phyloP scores from a whole-genome alignment of 495 filamentous ascomycete genomes.

The Parathielavia hyrcaniae region DNA sequence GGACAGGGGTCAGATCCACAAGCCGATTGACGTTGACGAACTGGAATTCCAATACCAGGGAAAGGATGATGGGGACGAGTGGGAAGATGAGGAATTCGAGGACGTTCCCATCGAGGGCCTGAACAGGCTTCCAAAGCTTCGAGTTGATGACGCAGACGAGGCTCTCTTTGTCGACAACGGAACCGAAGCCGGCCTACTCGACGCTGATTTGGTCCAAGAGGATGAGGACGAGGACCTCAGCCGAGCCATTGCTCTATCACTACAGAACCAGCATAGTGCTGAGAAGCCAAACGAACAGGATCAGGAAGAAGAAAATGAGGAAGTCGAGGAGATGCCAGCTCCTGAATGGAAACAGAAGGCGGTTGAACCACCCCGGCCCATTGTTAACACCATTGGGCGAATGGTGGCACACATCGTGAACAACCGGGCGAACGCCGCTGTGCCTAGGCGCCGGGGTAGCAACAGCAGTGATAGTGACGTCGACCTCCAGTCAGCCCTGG shows the following conservation, averaged over 20 bases:
- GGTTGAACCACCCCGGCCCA: conserved; percentile 48
- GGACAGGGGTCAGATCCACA: conserved; percentile 62
- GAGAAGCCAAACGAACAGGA: conserved; percentile 17
- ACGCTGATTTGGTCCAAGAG: conserved; percentile 34
- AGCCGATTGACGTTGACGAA: conserved; percentile 85
- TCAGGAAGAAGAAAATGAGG: conserved; percentile 56
- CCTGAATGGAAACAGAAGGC: conserved; percentile 52
- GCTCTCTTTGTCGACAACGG: conserved; percentile 58
- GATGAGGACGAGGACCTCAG: conserved; percentile 75
- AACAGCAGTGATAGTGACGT: conserved; percentile 56
- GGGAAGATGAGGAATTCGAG: conserved; percentile 75
- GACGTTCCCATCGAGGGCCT: conserved; percentile 93
- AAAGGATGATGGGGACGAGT: conserved; percentile 58
- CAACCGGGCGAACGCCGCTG: conserved; percentile 51
- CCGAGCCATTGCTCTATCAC: conserved; percentile 76
- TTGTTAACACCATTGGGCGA: conserved; percentile 46
- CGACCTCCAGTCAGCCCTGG: conserved; percentile 56
- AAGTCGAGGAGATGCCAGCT: conserved; percentile 52
- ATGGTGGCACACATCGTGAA: conserved; percentile 60
- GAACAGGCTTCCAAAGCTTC: conserved; percentile 71
- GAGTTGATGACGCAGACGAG: conserved; percentile 39
- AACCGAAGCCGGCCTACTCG: conserved; percentile 29
- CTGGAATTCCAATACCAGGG: conserved; percentile 54
- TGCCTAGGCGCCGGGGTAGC: conserved; percentile 40
- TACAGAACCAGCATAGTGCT: conserved; percentile 45